Evolutionary conservation across 1,139 yeast genomes (phyloP).

Genomic region (Yamadazyma sp.): DNA sequence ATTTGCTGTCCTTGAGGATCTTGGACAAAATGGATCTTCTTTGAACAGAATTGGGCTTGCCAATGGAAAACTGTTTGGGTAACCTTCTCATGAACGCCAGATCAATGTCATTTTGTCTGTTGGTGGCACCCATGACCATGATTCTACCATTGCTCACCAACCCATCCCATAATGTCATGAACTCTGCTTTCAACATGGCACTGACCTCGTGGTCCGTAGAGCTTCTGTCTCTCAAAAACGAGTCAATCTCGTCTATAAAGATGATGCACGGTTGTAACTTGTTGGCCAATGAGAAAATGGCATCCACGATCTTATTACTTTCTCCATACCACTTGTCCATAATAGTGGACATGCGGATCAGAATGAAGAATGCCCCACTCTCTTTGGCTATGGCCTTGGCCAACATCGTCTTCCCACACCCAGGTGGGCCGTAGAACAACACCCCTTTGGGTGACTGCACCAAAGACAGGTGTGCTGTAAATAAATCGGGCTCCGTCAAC

Average conservation of each 20-base stretch:
- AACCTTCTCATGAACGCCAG: conserved; percentile 87
- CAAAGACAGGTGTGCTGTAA: conserved; percentile 60
- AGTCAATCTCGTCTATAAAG: conserved; percentile 95
- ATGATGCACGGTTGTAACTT: conserved; percentile 93
- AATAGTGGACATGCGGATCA: conserved; percentile 88
- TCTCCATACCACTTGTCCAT: conserved; percentile 99
- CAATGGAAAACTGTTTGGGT: conserved; percentile 86
- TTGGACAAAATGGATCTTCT: conserved; percentile 68
- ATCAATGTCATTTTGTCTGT: conserved; percentile 88
- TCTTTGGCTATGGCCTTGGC: conserved; percentile 95
- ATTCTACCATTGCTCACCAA: conserved; percentile 74
- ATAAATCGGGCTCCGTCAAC: conserved; percentile 69
- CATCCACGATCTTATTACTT: conserved; percentile 90
- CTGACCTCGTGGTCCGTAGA: conserved; percentile 94
- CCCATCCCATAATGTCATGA: conserved; percentile 98
- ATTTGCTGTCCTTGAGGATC: conserved; percentile 61
- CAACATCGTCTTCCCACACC: conserved; percentile 96
- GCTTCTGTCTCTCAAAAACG: conserved; percentile 84
- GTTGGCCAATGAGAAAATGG: conserved; percentile 84
- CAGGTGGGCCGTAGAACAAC: conserved; percentile 92
- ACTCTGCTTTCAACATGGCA: conserved; percentile 91
- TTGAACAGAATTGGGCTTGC: conserved; percentile 69
- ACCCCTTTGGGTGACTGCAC: conserved; percentile 95
- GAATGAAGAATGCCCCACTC: conserved; percentile 88
- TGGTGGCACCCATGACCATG: conserved; percentile 92